Percentiles rank a stretch among this genome's conserved stretches.
These are phyloP conservation scores for Verticillium nonalfalfae DNA, from an alignment of 2,329 filamentous ascomycete genomes.

Conservation along the genomic window DNA sequence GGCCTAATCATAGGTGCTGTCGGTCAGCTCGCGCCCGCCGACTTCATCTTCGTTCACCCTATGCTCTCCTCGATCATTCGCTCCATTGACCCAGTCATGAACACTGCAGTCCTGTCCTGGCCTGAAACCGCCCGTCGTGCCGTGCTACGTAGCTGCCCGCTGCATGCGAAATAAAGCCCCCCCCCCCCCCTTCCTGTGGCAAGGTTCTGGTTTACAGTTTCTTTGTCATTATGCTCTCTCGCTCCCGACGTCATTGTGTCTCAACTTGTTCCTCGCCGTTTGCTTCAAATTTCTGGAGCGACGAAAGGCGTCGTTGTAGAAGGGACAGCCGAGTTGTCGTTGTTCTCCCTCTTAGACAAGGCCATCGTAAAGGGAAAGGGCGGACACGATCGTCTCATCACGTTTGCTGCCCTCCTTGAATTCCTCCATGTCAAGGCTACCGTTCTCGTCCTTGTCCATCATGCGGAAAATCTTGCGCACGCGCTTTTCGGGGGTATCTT, in stretches of 20 bases:
- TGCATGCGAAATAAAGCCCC: background rate
- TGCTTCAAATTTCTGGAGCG: background rate
- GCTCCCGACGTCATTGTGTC: background rate
- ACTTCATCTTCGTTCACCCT: background rate
- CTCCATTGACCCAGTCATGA: background rate
- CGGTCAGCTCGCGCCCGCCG: background rate
- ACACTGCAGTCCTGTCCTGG: background rate
- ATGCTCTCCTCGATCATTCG: background rate
- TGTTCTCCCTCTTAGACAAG: slow-evolving; percentile 56
- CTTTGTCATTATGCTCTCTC: background rate
- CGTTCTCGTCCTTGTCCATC: slow-evolving; percentile 99
- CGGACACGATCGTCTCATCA: slow-evolving; percentile 97
- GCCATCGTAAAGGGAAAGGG: slow-evolving; percentile 91
- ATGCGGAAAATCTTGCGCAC: slow-evolving; percentile 98
- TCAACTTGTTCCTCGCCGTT: background rate
- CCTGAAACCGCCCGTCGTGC: background rate
- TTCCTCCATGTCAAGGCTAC: slow-evolving; percentile 91
- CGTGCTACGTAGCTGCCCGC: background rate
- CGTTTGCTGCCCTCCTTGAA: slow-evolving; percentile 99
- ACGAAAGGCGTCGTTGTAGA: background rate
- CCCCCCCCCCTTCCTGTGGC: background rate
- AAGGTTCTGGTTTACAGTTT: background rate
- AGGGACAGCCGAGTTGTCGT: no score
- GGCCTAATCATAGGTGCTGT: background rate
- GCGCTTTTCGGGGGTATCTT: slow-evolving; percentile 97